Evolutionary conservation across 257 asterid genomes (phyloP), one percentile per base, ranked within the genome.

Genomic region (Scutellaria galericulata): DNA sequence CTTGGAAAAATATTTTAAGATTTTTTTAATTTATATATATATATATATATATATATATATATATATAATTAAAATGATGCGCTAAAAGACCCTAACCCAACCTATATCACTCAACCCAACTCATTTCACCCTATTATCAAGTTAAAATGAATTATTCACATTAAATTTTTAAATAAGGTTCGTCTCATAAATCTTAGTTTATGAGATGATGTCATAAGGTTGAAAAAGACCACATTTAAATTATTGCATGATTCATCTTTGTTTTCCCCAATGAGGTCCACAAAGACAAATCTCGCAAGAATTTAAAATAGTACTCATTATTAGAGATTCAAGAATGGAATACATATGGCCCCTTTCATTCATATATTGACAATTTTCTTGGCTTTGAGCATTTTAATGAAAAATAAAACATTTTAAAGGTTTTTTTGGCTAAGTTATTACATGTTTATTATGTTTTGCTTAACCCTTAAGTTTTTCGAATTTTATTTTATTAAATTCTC

Each of bases 291-390:
- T 14, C 18, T 51, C 72, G 55, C 73, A 50, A 67, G 35, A 67
- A n/a, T 35, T 9, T 18, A 5, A 67, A 51, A 52, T 67, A 51
- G 73, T 52, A 52, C 63, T 58, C 39, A 66, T 66, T 48, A 14
- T 0, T 3, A 12, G 59, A 47, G 48, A 24, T 66, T 27, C 37
- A 18, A 58, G 24, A 41, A 41, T 13, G 9, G 18, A 63, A 63
- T 15, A 31, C 37, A 31, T 31, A 22, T 63, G 53, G 53, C 27
- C 68, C 53, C 4, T 15, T 41, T 15, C 37, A 61, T 15, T 52
- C 7, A 52, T 14, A 52, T 52, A 52, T 52, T 9, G 3, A 52
- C 20, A 52, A 52, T 52, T 14, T 8, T 31, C 5, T 31, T 31
- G 37, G 37, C 37, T 31, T 31, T 31, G 37, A 31, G 37, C 37